phyloP scores from a whole-genome alignment of 2,329 filamentous ascomycete genomes.

The Fusarium sp. region DNA sequence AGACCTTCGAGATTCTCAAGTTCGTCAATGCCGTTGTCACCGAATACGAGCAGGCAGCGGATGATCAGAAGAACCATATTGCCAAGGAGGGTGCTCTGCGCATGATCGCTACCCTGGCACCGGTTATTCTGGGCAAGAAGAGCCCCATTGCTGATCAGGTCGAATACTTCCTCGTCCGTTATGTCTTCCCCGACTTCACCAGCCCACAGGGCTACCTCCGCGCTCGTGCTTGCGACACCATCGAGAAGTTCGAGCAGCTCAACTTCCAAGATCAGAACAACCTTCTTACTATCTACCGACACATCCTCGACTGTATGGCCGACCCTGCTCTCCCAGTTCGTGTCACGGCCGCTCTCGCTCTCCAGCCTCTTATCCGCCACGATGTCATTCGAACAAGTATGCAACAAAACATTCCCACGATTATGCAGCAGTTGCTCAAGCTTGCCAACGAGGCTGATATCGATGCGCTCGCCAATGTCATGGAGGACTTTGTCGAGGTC shows the following conservation, averaged over 20 bases:
- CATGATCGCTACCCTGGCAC: conserved; percentile 95
- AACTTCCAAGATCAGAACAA: conserved; percentile 98
- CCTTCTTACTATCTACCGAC: conserved; percentile 93
- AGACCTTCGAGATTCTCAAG: conserved; percentile 92
- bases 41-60: conserved; percentile 84
- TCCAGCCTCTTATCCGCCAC: conserved; percentile 95
- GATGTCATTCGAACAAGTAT: conserved; percentile 93
- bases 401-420: conserved; percentile 97
- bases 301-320: conserved; percentile 96
- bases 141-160: conserved; percentile 97
- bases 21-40: conserved; percentile 97
- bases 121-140: conserved; percentile 96
- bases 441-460: conserved; percentile 98
- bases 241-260: conserved; percentile 97
- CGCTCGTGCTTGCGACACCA: conserved; percentile 93
- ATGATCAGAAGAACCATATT: conserved; percentile 90
- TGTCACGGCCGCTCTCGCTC: conserved; percentile 90
- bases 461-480: conserved; percentile 95
- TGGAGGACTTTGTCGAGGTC: conserved; percentile 99
- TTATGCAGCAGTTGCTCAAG: conserved; percentile 98
- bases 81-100: conserved; percentile 96
- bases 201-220: conserved; percentile 92
- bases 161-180: conserved; percentile 97
- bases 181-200: conserved; percentile 97
- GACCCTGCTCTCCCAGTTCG: conserved; percentile 92